A percentile compares a stretch with the other conserved stretches of the same genome.
These are phyloP conservation scores for Xylaria sp. DNA, from an alignment of 2,329 filamentous ascomycete species.

Conservation along the genomic window DNA sequence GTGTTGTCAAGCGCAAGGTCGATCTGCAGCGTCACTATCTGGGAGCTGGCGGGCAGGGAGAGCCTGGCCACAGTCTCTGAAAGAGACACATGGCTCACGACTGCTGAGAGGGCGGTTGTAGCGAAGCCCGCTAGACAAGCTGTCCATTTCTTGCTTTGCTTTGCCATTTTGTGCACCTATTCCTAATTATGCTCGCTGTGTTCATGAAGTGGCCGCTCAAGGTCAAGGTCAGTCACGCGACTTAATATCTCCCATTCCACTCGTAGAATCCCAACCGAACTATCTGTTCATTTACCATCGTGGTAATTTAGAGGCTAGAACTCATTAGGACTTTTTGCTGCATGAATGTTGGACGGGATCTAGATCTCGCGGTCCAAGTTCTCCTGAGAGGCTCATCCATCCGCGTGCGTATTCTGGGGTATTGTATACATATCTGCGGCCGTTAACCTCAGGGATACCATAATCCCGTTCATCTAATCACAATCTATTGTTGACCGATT, in stretches of 20 bases:
- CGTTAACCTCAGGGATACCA: conserved; percentile 5
- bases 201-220: neutral
- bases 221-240: neutral
- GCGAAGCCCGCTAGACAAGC: conserved; percentile 19
- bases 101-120: conserved; percentile 21
- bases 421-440: conserved; percentile 11
- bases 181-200: neutral
- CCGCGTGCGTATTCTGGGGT: conserved; percentile 10
- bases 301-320: neutral
- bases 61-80: conserved; percentile 19
- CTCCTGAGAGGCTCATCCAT: conserved; percentile 8
- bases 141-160: neutral
- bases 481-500: conserved; percentile 25
- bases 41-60: conserved; percentile 15
- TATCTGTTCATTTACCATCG: neutral
- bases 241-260: conserved; percentile 3
- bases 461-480: conserved; percentile 28
- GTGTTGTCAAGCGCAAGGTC: conserved; percentile 44
- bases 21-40: conserved; percentile 41
- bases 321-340: neutral
- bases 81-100: conserved; percentile 32
- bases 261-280: neutral
- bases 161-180: conserved; percentile 19
- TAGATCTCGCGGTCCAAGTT: conserved; percentile 7
- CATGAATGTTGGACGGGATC: conserved; percentile 10